A percentile compares a stretch with the other conserved stretches of the same genome.
Conservation (phyloP, 2,329 filamentous ascomycete species). For the Calonectria ilicicola region DNA sequence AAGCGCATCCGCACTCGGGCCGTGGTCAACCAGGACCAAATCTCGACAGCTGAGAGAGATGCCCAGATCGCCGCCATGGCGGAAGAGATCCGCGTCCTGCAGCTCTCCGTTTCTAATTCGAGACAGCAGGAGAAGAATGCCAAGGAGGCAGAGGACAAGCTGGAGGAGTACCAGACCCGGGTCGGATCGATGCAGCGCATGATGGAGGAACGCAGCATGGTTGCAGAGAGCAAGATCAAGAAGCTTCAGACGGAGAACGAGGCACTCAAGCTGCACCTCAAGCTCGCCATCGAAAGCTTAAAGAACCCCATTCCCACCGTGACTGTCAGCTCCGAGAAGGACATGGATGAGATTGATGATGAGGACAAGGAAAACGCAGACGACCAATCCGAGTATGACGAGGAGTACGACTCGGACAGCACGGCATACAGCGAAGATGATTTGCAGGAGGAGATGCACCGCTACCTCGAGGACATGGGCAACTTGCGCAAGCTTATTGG, state of each 20-base stretch:
- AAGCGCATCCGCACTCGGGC: slow-evolving; percentile 97
- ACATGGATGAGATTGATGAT: slow-evolving; percentile 40
- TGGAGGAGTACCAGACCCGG: slow-evolving; percentile 95
- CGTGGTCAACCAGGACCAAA: slow-evolving; percentile 94
- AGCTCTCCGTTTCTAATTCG: slow-evolving; percentile 78
- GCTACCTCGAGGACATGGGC: slow-evolving; percentile 84
- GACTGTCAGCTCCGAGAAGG: slow-evolving; percentile 47
- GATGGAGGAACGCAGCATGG: slow-evolving; percentile 94
- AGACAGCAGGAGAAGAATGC: slow-evolving; percentile 80
- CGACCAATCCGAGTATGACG: slow-evolving; percentile 72
- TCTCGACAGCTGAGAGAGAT: slow-evolving; percentile 92
- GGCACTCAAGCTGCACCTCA: slow-evolving; percentile 86
- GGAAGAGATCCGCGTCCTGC: slow-evolving; percentile 89
- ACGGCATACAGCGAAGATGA: slow-evolving; percentile 67
- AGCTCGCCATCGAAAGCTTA: slow-evolving; percentile 85
- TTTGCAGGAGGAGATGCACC: slow-evolving; percentile 87
- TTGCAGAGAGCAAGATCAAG: slow-evolving; percentile 94
- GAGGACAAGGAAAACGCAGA: slow-evolving; percentile 54
- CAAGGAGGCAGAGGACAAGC: slow-evolving; percentile 80
- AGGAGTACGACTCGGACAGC: slow-evolving; percentile 62
- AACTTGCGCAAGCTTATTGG: slow-evolving; percentile 74
- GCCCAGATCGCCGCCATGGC: slow-evolving; percentile 95
- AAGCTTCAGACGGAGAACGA: slow-evolving; percentile 92
- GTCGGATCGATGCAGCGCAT: slow-evolving; percentile 91
- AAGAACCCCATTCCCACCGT: slow-evolving; percentile 88